These are phyloP conservation scores for Alternaria metachromatica DNA, from an alignment of 2,329 filamentous ascomycete species.

Conservation along the genomic window DNA sequence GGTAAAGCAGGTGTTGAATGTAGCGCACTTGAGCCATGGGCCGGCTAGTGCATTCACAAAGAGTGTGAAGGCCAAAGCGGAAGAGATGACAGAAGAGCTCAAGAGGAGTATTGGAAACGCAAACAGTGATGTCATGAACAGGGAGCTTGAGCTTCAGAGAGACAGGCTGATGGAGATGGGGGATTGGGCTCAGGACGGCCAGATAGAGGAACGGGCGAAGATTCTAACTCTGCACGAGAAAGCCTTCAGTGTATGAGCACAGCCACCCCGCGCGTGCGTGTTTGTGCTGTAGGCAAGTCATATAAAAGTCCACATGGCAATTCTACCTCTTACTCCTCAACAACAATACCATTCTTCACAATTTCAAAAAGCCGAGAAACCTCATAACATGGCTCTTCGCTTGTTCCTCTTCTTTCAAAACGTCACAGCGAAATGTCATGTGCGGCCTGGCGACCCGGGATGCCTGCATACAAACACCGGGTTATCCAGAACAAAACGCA, in stretches of 20 bases:
- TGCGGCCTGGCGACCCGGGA: neutral
- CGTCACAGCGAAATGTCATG: no score
- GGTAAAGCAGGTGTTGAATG: slow-evolving; percentile 50
- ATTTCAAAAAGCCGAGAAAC: neutral
- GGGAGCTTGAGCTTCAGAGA: slow-evolving; percentile 36
- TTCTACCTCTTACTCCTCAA: neutral
- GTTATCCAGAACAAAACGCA: neutral
- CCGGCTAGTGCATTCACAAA: slow-evolving; percentile 49
- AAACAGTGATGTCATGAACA: slow-evolving; percentile 27
- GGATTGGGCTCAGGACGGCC: slow-evolving; percentile 23
- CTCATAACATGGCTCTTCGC: no score
- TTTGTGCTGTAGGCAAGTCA: neutral
- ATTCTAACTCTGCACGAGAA: neutral
- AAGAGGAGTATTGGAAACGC: slow-evolving; percentile 30
- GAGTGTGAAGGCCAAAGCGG: slow-evolving; percentile 48
- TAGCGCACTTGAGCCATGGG: slow-evolving; percentile 54
- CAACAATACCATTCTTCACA: neutral
- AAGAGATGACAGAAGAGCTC: slow-evolving; percentile 39
- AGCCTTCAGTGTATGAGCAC: slow-evolving; percentile 4
- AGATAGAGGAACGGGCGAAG: neutral
- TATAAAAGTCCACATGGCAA: neutral
- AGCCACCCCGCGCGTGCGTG: neutral
- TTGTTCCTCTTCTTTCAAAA: no score
- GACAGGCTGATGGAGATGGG: slow-evolving; percentile 41
- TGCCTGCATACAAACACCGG: neutral